Percentiles rank a stretch among this genome's conserved stretches.
Conservation (phyloP, 192 early-diverging fungal genomes). For the Backusella australiensis region DNA sequence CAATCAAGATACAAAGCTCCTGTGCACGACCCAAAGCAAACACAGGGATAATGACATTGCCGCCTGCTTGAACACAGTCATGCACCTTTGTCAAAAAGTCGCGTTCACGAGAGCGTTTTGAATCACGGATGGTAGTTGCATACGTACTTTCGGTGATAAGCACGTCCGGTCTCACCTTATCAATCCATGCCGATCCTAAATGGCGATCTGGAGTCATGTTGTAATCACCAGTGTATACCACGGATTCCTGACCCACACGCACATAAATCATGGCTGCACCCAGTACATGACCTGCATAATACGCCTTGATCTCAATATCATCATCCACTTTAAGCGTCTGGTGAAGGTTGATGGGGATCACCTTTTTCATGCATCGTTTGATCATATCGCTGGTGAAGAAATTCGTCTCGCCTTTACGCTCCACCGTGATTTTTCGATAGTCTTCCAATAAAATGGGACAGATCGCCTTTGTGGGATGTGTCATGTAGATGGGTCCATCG, state of each 20-base stretch:
- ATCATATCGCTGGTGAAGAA: slow-evolving; percentile 90
- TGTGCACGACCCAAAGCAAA: slow-evolving; percentile 98
- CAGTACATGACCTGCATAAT: slow-evolving; percentile 97
- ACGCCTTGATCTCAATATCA: slow-evolving; percentile 79
- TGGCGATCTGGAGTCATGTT: slow-evolving; percentile 92
- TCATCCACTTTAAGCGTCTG: slow-evolving; percentile 83
- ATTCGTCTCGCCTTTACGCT: slow-evolving; percentile 84
- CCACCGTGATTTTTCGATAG: slow-evolving; percentile 90
- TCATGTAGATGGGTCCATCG: slow-evolving; percentile 97
- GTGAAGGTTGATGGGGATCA: slow-evolving; percentile 82
- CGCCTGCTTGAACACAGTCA: slow-evolving; percentile 70
- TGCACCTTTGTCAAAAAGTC: slow-evolving; percentile 92
- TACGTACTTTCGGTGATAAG: slow-evolving; percentile 98
- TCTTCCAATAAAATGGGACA: slow-evolving; percentile 91
- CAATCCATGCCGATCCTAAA: slow-evolving; percentile 95
- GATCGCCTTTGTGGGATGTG: slow-evolving; percentile 95
- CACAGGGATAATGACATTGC: slow-evolving; percentile 95
- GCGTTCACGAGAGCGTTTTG: slow-evolving; percentile 87
- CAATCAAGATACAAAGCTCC: slow-evolving; percentile 94
- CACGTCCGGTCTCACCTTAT: slow-evolving; percentile 85
- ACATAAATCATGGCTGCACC: slow-evolving; percentile 97
- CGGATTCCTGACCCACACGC: slow-evolving; percentile 68
- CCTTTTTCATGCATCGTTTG: slow-evolving; percentile 94
- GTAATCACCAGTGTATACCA: slow-evolving; percentile 88
- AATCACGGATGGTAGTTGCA: slow-evolving; percentile 93